Percentiles rank a stretch among this genome's conserved stretches.
phyloP scores from a whole-genome alignment of 257 asterid genomes.

The Dorcoceras hygrometricum region DNA sequence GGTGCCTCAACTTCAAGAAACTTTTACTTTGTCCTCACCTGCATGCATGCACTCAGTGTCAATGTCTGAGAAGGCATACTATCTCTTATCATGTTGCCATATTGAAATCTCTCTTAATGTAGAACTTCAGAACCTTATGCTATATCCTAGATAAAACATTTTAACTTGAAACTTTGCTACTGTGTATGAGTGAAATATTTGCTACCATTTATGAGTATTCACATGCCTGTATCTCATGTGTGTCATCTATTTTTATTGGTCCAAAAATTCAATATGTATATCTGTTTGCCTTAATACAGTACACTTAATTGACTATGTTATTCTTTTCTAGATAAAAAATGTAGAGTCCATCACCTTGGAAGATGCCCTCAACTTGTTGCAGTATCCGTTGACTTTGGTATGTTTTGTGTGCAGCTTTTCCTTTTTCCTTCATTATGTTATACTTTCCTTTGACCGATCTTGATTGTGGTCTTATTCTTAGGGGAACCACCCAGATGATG shows the following conservation, averaged over 20 bases:
- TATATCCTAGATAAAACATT: background rate
- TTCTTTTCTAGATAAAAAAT: slow-evolving; percentile 52
- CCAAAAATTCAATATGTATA: background rate
- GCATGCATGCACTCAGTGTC: background rate
- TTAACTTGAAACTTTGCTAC: background rate
- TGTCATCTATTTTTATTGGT: background rate
- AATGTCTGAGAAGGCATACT: background rate
- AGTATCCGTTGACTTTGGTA: slow-evolving; percentile 86
- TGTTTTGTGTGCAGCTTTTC: slow-evolving; percentile 10
- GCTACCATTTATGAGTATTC: too few relatives aligned
- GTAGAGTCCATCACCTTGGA: slow-evolving; percentile 65
- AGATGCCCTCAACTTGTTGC: slow-evolving; percentile 69
- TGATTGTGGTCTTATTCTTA: slow-evolving; percentile 28
- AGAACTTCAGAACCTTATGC: background rate
- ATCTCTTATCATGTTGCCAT: background rate
- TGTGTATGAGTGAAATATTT: too few relatives aligned
- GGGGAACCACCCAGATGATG: slow-evolving; percentile 88
- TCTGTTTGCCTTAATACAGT: slow-evolving; percentile 10
- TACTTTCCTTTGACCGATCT: slow-evolving; percentile 19
- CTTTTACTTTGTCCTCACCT: background rate
- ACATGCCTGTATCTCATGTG: background rate
- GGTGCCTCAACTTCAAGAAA: slow-evolving; percentile 16
- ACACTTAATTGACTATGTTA: slow-evolving; percentile 20
- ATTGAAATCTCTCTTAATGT: background rate
- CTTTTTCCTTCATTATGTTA: slow-evolving; percentile 17